Base-by-base conservation (phyloP, 1,139 yeast genomes). In the Kazachstania sp. region DNA sequence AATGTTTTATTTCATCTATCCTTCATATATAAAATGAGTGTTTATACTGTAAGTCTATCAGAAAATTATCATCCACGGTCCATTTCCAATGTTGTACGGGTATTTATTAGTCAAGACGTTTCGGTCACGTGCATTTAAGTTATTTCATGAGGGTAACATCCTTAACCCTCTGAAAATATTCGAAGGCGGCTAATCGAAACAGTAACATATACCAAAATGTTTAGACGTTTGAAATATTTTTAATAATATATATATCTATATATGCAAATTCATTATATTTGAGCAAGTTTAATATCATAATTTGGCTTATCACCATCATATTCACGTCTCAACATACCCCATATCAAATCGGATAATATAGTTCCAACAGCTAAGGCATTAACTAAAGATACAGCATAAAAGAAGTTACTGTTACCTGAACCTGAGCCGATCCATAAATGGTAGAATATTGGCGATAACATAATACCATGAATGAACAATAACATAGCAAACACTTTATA, bases 351-450 rank as follows among this genome's bases (percentile, higher is more conserved):
- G 49, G 84, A 74, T 31, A 88, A 59, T 3, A 86, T 71, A 34
- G 86, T 67, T 0, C 81, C 79, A 57, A 88, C 75, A 3, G 88
- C 86, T 15, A 81, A 70, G 0, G 87, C 83, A 69, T 90, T 85
- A 3, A 84, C 85, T 53, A 92, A 73, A 20, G 94, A 87, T 57
- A 92, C 85, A 45, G 97, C 95, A 70, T 90, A 92, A 70, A 88
- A 92, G 71, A 92, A 92, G 68, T 92, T 92, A 51, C 97, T 83
- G 68, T 92, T 92, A 26, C 97, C 99, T 30, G 94, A 87, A 13
- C 97, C 97, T 51, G 87, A 73, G 47, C 84, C 86, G 55, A 92
- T 86, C 99, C 99, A 92, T 54, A 94, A 76, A 64, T 87, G 88
- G 70, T 88, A 88, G 64, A 92, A 92, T 11, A 88, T 82, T 0